A percentile compares a stretch with the other conserved stretches of the same genome.
Conservation (phyloP, 2,329 filamentous ascomycete species). For the Colletotrichum somersetense region DNA sequence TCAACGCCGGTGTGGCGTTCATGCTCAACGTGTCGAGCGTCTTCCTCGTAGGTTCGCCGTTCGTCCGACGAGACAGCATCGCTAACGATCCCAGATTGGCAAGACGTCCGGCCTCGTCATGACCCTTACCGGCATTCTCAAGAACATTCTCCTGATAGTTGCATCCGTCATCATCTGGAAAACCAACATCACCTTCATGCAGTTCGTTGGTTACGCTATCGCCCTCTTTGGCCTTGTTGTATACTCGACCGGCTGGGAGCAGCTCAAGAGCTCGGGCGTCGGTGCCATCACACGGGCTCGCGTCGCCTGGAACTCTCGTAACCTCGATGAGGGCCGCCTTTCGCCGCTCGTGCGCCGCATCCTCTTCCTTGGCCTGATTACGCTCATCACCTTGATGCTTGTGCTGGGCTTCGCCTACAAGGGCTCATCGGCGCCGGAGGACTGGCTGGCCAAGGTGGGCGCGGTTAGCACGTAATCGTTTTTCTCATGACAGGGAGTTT, state of each 20-base stretch:
- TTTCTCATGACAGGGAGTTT: constrained; percentile 18
- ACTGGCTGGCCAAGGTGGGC: constrained; percentile 28
- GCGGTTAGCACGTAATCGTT: constrained; percentile 12
- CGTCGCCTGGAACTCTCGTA: constrained; percentile 40
- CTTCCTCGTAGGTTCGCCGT: constrained; percentile 75
- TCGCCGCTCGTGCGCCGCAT: constrained; percentile 45
- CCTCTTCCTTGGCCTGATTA: constrained; percentile 39
- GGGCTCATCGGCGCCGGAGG: constrained; percentile 27
- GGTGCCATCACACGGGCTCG: constrained; percentile 37
- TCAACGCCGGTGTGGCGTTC: constrained; percentile 85
- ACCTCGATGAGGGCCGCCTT: constrained; percentile 43
- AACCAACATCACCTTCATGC: constrained; percentile 76
- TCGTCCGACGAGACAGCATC: too few species aligned
- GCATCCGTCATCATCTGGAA: constrained; percentile 83
- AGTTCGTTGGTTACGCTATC: constrained; percentile 83
- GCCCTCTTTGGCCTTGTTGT: constrained; percentile 67
- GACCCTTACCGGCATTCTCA: constrained; percentile 87
- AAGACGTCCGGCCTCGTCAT: constrained; percentile 89
- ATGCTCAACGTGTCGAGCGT: constrained; percentile 86
- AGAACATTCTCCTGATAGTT: constrained; percentile 86
- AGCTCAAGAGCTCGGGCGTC: constrained; percentile 44
- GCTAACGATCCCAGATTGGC: constrained; percentile 73
- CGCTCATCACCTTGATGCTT: constrained; percentile 43
- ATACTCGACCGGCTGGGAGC: constrained; percentile 60
- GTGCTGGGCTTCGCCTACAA: constrained; percentile 42